Percentiles rank a stretch among this genome's conserved stretches.
phyloP scores from a whole-genome alignment of 306 rosid species.

The Astragalus glycyphyllos region DNA sequence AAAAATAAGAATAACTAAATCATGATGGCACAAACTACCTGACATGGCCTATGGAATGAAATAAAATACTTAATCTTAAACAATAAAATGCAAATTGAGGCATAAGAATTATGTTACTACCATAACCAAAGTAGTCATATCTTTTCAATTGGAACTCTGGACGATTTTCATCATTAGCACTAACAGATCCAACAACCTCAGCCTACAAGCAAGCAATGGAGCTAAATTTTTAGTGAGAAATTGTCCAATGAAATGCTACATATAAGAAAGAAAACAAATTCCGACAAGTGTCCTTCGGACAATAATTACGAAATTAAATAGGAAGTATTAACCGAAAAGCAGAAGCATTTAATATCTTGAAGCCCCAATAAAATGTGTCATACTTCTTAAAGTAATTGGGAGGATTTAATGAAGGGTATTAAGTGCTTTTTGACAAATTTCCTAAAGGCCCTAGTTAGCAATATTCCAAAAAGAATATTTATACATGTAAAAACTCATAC shows the following conservation, averaged over 20 bases:
- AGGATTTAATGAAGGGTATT: background rate
- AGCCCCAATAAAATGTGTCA: background rate
- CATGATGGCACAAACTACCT: slow-evolving; percentile 14
- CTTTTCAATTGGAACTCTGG: slow-evolving; percentile 75
- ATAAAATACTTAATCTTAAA: slow-evolving; percentile 17
- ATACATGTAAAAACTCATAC: background rate
- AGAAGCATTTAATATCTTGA: background rate
- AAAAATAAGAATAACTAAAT: slow-evolving; percentile 12
- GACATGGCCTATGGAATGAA: slow-evolving; percentile 10
- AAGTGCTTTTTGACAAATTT: background rate
- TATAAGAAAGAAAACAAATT: background rate
- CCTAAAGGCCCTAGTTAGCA: background rate
- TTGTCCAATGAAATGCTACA: slow-evolving; percentile 20
- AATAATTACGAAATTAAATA: background rate
- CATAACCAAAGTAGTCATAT: slow-evolving; percentile 84
- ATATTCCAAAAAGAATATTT: background rate
- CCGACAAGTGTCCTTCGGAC: background rate
- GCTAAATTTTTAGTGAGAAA: slow-evolving; percentile 28
- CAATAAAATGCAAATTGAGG: slow-evolving; percentile 31
- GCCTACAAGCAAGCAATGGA: slow-evolving; percentile 65
- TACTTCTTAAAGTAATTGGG: background rate
- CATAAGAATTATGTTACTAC: slow-evolving; percentile 47
- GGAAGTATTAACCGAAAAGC: background rate
- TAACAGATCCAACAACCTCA: slow-evolving; percentile 64
- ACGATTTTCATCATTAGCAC: slow-evolving; percentile 62